Evolutionary conservation across 345 rosid genomes (phyloP).

Genomic region (Citrus mangshanensis): DNA sequence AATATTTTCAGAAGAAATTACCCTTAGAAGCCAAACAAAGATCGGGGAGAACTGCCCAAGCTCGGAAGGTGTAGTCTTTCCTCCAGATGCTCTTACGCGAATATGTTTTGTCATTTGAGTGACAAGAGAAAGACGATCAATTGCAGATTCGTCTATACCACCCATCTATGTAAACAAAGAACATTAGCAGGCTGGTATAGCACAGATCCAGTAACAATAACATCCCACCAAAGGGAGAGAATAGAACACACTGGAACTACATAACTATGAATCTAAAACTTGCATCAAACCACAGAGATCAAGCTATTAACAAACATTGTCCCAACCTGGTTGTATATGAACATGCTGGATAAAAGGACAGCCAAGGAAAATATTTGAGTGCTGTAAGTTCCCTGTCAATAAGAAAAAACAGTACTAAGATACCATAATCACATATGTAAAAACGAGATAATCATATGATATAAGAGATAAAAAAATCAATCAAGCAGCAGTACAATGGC

Average conservation of each 20-base stretch:
- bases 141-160: slow-evolving; percentile 95
- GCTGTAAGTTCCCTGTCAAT: slow-evolving; percentile 90
- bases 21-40: slow-evolving; percentile 98
- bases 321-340: slow-evolving; percentile 89
- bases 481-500: background rate
- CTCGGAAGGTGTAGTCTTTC: slow-evolving; percentile 74
- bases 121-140: slow-evolving; percentile 93
- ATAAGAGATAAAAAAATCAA: background rate
- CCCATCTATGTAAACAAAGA: slow-evolving; percentile 61
- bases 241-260: background rate
- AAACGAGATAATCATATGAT: background rate
- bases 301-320: background rate
- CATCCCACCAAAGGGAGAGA: background rate
- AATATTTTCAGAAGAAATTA: slow-evolving; percentile 27
- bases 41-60: slow-evolving; percentile 93
- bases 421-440: background rate
- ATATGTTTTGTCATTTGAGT: slow-evolving; percentile 98
- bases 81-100: slow-evolving; percentile 89
- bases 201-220: background rate
- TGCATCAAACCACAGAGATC: background rate
- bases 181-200: background rate
- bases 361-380: slow-evolving; percentile 98
- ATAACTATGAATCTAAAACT: background rate
- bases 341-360: slow-evolving; percentile 95
- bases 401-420: slow-evolving; percentile 3